Evolutionary conservation across 2,329 filamentous ascomycete genomes (phyloP), one percentile per base, ranked within the genome.

Genomic region (Fusarium sp.): DNA sequence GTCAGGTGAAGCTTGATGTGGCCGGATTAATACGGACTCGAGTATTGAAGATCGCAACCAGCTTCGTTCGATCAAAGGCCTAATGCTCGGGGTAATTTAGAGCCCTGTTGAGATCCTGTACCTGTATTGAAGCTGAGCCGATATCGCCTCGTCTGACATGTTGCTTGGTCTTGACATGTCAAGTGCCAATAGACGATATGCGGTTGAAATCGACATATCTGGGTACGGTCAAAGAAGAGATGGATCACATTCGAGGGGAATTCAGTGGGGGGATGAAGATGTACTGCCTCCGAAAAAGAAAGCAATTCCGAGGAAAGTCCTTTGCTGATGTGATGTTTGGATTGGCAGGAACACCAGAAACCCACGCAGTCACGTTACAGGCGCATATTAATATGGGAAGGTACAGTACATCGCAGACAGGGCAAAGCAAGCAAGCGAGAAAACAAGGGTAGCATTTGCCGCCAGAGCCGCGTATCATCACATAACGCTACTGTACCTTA

Each of bases 391-490:
- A 22, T 29, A 47, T 41, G 59, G 63, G 22, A 45, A 66, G 60
- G 60, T 58, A 41, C 35, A 29, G 25, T 39, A 31, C 31, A 29
- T 25, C 18, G 35, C 29, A 60, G 53, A 47, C n/a, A 18, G 20
- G 39, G 31, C 53, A 31, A 47, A 31, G n/a, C 29, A 53, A 31
- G 15, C 18, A 47, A 31, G 27, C n/a, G n/a, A 44, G 27, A 49
- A 22, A 33, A 35, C 65, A 68, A 55, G 64, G 52, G 50, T 44
- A 63, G 27, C 33, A 57, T 59, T 71, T 75, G 70, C 75, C 75
- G 75, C 75, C 72, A 68, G 72, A 76, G 70, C 75, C 73, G 75
- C 73, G 54, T 35, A 41, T 65, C 59, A 47, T 60, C 39, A 49
- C 41, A 39, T 35, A 50, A 65, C 61, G 27, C 45, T 65, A 38